Percentiles rank a stretch among this genome's conserved stretches.
phyloP scores from a whole-genome alignment of 2,329 filamentous ascomycete species.

The Aquanectria penicillioides region DNA sequence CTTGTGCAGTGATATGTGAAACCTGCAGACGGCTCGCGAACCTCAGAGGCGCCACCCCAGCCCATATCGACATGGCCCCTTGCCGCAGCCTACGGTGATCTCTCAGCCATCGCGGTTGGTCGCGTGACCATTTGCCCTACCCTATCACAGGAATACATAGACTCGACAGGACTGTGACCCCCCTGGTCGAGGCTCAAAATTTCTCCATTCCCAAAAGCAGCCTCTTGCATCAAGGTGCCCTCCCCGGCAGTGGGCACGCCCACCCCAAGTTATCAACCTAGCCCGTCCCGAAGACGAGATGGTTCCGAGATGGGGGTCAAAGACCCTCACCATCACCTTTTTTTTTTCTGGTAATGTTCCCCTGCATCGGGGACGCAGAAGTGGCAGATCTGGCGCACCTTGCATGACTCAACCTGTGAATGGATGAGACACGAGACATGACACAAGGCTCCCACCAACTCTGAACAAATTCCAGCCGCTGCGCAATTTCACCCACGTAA shows the following conservation, averaged over 20 bases:
- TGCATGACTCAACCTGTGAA: constrained; percentile 1
- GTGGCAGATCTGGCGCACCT: background rate
- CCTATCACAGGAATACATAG: background rate
- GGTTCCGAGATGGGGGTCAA: background rate
- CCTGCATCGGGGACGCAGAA: background rate
- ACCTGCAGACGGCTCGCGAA: constrained; percentile 11
- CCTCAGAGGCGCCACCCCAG: constrained; percentile 1
- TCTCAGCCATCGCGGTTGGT: constrained; percentile 1
- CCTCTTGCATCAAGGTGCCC: constrained; percentile 7
- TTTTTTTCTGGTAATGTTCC: background rate
- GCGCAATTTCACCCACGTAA: constrained; percentile 6
- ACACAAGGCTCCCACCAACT: background rate
- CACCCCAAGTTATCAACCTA: background rate
- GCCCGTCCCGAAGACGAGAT: background rate
- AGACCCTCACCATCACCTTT: background rate
- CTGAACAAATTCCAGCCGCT: too few relatives aligned
- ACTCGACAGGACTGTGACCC: background rate
- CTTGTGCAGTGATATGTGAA: background rate
- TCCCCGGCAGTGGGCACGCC: background rate
- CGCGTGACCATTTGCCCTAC: constrained; percentile 5
- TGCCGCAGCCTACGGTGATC: background rate
- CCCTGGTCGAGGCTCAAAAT: constrained; percentile 14
- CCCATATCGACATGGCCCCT: background rate
- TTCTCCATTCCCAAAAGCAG: constrained; percentile 13
- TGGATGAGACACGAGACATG: background rate